Evolutionary conservation across 2,329 filamentous ascomycete genomes (phyloP).

Genomic region (Blumeria hordei): DNA sequence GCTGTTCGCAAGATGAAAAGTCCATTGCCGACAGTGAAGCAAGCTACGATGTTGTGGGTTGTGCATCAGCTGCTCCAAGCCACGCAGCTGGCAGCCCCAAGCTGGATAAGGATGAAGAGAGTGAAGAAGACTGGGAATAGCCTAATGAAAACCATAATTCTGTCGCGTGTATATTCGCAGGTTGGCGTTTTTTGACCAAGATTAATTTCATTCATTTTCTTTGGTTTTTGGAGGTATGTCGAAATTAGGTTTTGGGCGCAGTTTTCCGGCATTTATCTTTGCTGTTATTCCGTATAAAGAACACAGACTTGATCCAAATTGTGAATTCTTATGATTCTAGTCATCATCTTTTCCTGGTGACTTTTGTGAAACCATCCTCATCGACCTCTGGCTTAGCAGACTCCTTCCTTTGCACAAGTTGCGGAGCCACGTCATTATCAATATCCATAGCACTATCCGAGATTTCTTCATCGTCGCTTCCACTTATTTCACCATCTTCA

Average conservation of each 20-base stretch:
- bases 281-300: slow-evolving; percentile 4
- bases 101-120: slow-evolving; percentile 30
- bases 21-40: slow-evolving; percentile 83
- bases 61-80: slow-evolving; percentile 50
- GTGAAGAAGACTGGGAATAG: slow-evolving; percentile 57
- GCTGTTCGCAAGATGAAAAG: slow-evolving; percentile 67
- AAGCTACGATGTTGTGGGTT: slow-evolving; percentile 81
- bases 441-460: slow-evolving; percentile 37
- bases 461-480: slow-evolving; percentile 27
- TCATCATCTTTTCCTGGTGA: slow-evolving; percentile 36
- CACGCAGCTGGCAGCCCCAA: slow-evolving; percentile 47
- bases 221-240: too few species aligned
- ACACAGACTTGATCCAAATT: neutral
- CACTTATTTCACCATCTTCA: slow-evolving; percentile 29
- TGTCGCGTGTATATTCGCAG: too few species aligned
- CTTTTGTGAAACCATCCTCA: slow-evolving; percentile 61
- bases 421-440: slow-evolving; percentile 46
- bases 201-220: too few species aligned
- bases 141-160: neutral
- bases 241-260: too few species aligned
- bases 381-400: slow-evolving; percentile 40
- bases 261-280: too few species aligned
- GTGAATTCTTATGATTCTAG: neutral
- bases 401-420: slow-evolving; percentile 31
- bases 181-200: too few species aligned